Conservation (phyloP, 1,284 basidiomycete species). For the Ceratobasidium sp. region DNA sequence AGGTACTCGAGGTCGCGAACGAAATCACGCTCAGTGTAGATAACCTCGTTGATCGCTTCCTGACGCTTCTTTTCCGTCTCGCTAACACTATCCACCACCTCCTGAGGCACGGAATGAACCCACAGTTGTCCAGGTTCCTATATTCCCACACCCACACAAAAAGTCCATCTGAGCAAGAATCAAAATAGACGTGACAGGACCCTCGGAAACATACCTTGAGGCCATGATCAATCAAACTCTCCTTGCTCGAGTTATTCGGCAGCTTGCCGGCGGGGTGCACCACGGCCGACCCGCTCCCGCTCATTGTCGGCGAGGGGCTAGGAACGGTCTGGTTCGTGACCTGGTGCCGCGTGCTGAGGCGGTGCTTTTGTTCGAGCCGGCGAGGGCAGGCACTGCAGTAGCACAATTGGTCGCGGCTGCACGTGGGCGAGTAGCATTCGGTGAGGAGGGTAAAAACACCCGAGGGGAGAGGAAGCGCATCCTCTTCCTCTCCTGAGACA, state of each 20-base stretch:
- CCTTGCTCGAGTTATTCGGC: conserved; percentile 67
- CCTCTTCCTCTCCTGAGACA: conserved; percentile 58
- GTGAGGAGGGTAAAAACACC: conserved; percentile 97
- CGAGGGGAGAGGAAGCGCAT: conserved; percentile 86
- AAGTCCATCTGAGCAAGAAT: conserved; percentile 34
- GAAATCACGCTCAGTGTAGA: conserved; percentile 98
- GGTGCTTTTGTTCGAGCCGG: conserved; percentile 90
- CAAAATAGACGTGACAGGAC: conserved; percentile 47
- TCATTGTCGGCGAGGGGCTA: conserved; percentile 60
- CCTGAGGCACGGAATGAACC: conserved; percentile 95
- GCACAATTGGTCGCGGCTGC: conserved; percentile 89
- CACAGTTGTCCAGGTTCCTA: conserved; percentile 92
- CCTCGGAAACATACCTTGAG: conserved; percentile 58
- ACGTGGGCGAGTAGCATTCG: conserved; percentile 98
- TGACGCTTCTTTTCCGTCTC: conserved; percentile 95
- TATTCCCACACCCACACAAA: conserved; percentile 7
- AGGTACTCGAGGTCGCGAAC: conserved; percentile 98
- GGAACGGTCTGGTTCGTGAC: conserved; percentile 3
- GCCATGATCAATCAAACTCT: conserved; percentile 78
- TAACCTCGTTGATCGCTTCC: conserved; percentile 99
- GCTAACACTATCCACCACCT: conserved; percentile 89
- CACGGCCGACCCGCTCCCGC: conserved; percentile 61
- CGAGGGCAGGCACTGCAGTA: conserved; percentile 97
- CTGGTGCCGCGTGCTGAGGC: conserved; percentile 56
- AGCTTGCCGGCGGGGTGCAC: conserved; percentile 70